Evolutionary conservation across 176 grass and related monocot genomes (phyloP).

Genomic region (maize (Zea mays)): DNA sequence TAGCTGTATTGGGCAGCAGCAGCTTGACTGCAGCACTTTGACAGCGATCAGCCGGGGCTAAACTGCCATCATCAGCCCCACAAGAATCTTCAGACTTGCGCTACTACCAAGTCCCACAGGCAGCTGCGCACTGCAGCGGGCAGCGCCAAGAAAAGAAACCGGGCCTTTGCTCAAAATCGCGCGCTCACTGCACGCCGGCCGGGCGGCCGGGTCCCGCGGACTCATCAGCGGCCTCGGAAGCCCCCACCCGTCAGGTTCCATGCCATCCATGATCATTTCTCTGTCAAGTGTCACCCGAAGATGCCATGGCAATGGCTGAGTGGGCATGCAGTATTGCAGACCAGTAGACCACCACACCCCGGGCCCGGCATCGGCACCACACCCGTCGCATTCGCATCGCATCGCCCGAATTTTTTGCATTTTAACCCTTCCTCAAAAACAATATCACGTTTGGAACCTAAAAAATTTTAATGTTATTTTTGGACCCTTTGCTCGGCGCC

Average conservation of each 20-base stretch:
- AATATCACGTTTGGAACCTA: no score
- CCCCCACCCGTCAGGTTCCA: constrained; percentile 21
- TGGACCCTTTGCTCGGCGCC: no score
- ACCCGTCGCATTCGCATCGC: constrained; percentile 8
- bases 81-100: background rate
- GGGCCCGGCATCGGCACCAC: constrained; percentile 7
- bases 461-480: no score
- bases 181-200: background rate
- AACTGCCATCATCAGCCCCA: constrained; percentile 13
- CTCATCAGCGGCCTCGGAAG: no score
- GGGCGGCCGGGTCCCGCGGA: background rate
- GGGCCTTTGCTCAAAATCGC: background rate
- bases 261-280: constrained; percentile 27
- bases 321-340: background rate
- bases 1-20: background rate
- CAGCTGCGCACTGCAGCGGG: background rate
- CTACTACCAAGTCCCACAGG: background rate
- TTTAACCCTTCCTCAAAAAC: no score
- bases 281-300: constrained; percentile 33
- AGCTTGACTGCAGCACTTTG: background rate
- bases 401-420: no score
- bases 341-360: constrained; percentile 5
- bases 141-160: background rate
- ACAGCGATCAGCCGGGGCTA: background rate
- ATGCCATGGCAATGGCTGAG: constrained; percentile 21